Evolutionary conservation across 768 basidiomycete genomes (phyloP).

Genomic region (Sporobolomyces phaffii): DNA sequence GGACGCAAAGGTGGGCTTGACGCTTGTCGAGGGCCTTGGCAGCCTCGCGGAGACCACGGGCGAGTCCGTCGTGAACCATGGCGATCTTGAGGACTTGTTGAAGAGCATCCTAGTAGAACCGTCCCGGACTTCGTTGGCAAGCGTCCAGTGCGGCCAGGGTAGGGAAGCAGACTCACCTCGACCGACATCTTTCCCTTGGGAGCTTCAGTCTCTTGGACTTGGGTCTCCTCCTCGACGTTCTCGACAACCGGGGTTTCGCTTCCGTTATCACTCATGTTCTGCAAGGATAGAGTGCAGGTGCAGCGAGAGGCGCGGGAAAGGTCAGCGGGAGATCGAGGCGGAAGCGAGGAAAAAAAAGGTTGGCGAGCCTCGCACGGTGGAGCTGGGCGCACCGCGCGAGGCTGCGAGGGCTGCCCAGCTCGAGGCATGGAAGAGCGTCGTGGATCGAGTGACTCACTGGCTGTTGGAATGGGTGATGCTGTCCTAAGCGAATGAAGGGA

Average conservation of each 20-base stretch:
- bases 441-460: constrained; percentile 3
- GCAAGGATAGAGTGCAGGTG: background rate
- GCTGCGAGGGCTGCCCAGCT: too few relatives aligned
- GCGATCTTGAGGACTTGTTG: constrained; percentile 99
- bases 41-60: constrained; percentile 92
- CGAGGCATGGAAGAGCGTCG: too few relatives aligned
- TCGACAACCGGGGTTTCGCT: constrained; percentile 37
- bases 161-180: constrained; percentile 71
- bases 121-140: background rate
- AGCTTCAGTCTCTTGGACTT: constrained; percentile 71
- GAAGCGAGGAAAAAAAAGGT: background rate
- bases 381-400: too few relatives aligned
- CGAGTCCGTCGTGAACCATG: constrained; percentile 94
- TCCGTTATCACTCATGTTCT: constrained; percentile 39
- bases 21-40: constrained; percentile 98
- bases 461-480: constrained; percentile 26
- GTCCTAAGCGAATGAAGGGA: constrained; percentile 33
- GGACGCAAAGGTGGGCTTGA: constrained; percentile 95
- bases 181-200: constrained; percentile 94
- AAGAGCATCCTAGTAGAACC: constrained; percentile 41
- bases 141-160: constrained; percentile 40
- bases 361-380: too few relatives aligned
- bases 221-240: constrained; percentile 49
- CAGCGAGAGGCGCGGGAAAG: background rate
- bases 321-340: background rate